Evolutionary conservation across 805 yeast genomes (phyloP).

Genomic region (Starmerella tilneyi): DNA sequence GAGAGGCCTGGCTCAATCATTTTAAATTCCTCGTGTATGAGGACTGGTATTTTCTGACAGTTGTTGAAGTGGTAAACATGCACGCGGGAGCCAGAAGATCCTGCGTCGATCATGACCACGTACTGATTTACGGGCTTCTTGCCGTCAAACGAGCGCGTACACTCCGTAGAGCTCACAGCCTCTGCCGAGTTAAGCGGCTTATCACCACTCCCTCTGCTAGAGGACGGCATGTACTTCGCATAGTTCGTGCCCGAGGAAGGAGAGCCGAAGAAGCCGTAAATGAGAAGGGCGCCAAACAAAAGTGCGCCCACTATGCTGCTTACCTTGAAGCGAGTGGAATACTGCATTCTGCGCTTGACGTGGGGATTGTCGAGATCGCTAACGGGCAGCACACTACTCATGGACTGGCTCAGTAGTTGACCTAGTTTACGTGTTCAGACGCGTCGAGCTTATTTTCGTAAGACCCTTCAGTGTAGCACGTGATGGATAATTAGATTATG

Average conservation of each 20-base stretch:
- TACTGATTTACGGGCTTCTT: slow-evolving; percentile 43
- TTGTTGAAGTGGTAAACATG: slow-evolving; percentile 88
- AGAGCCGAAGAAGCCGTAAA: not conserved
- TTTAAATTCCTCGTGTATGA: slow-evolving; percentile 69
- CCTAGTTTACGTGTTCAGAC: not conserved
- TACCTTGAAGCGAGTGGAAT: slow-evolving; percentile 12
- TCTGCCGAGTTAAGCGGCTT: not conserved
- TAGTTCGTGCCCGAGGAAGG: not conserved
- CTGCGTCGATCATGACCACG: slow-evolving; percentile 95
- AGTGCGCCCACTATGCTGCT: slow-evolving; percentile 5
- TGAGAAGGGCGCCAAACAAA: slow-evolving; percentile 1
- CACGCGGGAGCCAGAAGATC: slow-evolving; percentile 92
- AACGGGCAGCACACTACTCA: slow-evolving; percentile 14
- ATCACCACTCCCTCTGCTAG: not conserved
- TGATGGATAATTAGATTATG: too few relatives aligned
- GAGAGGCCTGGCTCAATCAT: slow-evolving; percentile 92
- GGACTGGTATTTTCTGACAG: slow-evolving; percentile 72
- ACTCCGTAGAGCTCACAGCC: slow-evolving; percentile 18
- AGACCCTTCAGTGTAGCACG: too few relatives aligned
- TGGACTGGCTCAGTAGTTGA: not conserved
- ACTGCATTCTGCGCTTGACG: slow-evolving; percentile 9
- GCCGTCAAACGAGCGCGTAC: slow-evolving; percentile 34
- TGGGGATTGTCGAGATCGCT: slow-evolving; percentile 21
- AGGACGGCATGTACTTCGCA: not conserved
- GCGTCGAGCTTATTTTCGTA: too few relatives aligned